Evolutionary conservation across 1,284 basidiomycete species (phyloP).

Genomic region (Boletus sp.): DNA sequence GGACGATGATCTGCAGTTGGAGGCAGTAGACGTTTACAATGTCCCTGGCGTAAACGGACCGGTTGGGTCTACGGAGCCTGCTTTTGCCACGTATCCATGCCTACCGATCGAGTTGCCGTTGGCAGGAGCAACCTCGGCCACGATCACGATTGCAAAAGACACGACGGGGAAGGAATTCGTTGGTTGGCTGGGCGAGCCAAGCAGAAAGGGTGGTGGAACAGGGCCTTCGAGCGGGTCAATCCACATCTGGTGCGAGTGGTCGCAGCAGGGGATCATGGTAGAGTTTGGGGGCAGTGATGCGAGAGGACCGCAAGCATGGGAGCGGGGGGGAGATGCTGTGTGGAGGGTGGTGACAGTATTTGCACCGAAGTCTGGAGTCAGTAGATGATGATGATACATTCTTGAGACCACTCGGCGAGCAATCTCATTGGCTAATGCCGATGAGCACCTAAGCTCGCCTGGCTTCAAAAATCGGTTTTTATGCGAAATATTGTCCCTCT

Average conservation of each 20-base stretch:
- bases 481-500: background rate
- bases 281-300: conserved; percentile 78
- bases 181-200: conserved; percentile 70
- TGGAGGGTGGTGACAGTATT: conserved; percentile 77
- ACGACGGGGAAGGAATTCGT: conserved; percentile 79
- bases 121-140: conserved; percentile 37
- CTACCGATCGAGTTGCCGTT: conserved; percentile 47
- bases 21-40: conserved; percentile 82
- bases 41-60: conserved; percentile 32
- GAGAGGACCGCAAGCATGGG: conserved; percentile 78
- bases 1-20: conserved; percentile 50
- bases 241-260: conserved; percentile 90
- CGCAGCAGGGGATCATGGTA: conserved; percentile 72
- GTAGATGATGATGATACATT: too few relatives aligned
- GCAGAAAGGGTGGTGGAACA: conserved; percentile 79
- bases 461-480: too few relatives aligned
- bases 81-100: conserved; percentile 53
- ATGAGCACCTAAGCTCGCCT: too few relatives aligned
- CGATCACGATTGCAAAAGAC: conserved; percentile 43
- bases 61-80: conserved; percentile 40
- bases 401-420: too few relatives aligned
- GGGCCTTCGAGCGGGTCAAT: conserved; percentile 81
- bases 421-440: too few relatives aligned
- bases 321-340: conserved; percentile 71
- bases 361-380: conserved; percentile 35